These are phyloP conservation scores for Naganishia cerealis DNA, from an alignment of 1,284 basidiomycete genomes.

Conservation along the genomic window DNA sequence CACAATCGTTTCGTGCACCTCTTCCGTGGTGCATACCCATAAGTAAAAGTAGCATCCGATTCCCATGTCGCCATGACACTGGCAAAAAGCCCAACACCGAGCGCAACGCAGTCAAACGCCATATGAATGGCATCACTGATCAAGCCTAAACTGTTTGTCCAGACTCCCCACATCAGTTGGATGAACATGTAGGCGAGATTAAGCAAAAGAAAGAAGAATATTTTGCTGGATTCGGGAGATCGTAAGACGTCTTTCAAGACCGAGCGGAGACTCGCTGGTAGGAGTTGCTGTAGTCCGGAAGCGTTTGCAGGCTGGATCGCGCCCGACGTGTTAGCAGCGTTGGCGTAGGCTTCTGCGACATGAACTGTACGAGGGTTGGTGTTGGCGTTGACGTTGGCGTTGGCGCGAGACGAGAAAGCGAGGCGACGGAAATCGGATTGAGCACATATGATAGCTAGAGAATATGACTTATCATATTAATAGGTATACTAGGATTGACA, in stretches of 20 bases:
- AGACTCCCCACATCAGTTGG: constrained; percentile 92
- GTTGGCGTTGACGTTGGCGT: too few relatives aligned
- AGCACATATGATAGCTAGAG: constrained; percentile 12
- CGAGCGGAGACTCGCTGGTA: constrained; percentile 10
- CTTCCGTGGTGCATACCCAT: constrained; percentile 64
- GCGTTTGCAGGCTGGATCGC: not conserved
- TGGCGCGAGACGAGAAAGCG: too few relatives aligned
- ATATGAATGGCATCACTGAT: constrained; percentile 99
- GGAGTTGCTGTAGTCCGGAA: constrained; percentile 19
- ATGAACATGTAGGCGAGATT: constrained; percentile 96
- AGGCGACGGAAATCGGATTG: not conserved
- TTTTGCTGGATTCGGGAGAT: constrained; percentile 75
- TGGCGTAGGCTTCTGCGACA: constrained; percentile 15
- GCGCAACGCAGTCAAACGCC: constrained; percentile 98
- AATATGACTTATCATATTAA: not conserved
- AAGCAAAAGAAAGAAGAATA: constrained; percentile 93
- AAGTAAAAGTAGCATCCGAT: constrained; percentile 89
- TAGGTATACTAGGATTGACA: not conserved
- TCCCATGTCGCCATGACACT: constrained; percentile 98
- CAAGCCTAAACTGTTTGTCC: constrained; percentile 94
- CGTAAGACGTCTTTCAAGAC: constrained; percentile 26
- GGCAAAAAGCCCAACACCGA: constrained; percentile 91
- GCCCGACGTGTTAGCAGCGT: not conserved
- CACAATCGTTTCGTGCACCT: not conserved
- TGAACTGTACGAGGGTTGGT: not conserved